phyloP scores from a whole-genome alignment of 2,329 filamentous ascomycete genomes.

The Septoria petroselini region DNA sequence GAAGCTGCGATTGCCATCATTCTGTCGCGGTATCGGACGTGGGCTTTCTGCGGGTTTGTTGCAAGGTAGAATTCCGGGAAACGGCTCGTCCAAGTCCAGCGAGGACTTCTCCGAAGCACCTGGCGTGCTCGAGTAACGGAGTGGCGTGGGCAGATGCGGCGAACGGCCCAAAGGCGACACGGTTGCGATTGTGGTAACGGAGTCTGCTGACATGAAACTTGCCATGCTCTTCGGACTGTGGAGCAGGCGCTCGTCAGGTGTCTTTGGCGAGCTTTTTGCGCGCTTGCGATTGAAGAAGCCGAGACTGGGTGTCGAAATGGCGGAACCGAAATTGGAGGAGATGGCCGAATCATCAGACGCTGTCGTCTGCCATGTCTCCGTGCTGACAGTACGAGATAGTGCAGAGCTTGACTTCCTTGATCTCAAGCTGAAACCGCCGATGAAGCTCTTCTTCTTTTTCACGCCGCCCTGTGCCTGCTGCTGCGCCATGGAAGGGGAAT shows the following conservation, averaged over 20 bases:
- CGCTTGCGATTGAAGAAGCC: conserved; percentile 1
- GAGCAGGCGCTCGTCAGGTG: neutral
- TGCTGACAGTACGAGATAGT: neutral
- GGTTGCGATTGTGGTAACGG: conserved; percentile 7
- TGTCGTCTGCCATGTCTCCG: conserved; percentile 9
- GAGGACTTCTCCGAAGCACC: neutral
- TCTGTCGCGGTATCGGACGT: neutral
- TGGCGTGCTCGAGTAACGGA: conserved; percentile 3
- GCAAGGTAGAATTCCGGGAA: neutral
- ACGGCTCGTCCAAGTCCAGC: neutral
- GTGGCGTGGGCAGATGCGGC: conserved; percentile 2
- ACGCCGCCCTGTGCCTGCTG: neutral
- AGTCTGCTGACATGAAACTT: conserved; percentile 12
- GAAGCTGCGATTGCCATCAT: conserved; percentile 1
- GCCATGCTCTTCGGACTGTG: conserved; percentile 7
- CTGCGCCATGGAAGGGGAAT: conserved; percentile 1
- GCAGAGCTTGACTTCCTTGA: conserved; percentile 6
- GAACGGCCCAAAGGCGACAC: conserved; percentile 9
- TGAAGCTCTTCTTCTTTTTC: conserved; percentile 11
- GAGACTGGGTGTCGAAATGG: neutral
- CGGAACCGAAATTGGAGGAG: neutral
- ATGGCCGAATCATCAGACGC: neutral
- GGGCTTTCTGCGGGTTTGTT: neutral
- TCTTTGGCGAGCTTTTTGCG: neutral
- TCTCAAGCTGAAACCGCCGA: conserved; percentile 4